Evolutionary conservation across 352 stramenopile species (phyloP).

Genomic region (Halophytophthora polymorphica): DNA sequence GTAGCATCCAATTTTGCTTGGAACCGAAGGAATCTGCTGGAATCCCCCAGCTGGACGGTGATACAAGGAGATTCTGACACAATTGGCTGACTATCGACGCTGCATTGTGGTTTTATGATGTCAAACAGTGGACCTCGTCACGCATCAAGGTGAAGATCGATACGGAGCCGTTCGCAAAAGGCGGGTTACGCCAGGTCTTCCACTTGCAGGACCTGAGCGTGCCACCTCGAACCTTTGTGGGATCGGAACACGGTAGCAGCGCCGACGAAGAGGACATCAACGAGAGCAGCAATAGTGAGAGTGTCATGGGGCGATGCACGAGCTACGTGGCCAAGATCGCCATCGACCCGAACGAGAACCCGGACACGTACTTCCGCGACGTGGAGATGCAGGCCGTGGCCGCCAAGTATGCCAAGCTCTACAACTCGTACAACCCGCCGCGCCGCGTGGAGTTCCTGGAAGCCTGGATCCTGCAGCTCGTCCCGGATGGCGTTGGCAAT

Average conservation of each 20-base stretch:
- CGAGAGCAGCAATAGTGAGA: slow-evolving; percentile 18
- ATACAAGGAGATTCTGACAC: background rate
- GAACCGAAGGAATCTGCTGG: no score
- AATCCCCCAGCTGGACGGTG: background rate
- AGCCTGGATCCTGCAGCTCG: slow-evolving; percentile 71
- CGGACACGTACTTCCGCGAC: slow-evolving; percentile 82
- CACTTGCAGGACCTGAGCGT: slow-evolving; percentile 70
- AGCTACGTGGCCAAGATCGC: slow-evolving; percentile 80
- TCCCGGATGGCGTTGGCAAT: slow-evolving; percentile 26
- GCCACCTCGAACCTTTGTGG: slow-evolving; percentile 13
- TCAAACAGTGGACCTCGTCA: slow-evolving; percentile 55
- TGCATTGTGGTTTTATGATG: background rate
- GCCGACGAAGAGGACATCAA: slow-evolving; percentile 1
- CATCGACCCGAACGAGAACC: slow-evolving; percentile 75
- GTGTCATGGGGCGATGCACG: slow-evolving; percentile 25
- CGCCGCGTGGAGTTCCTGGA: slow-evolving; percentile 74
- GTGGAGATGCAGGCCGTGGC: slow-evolving; percentile 85
- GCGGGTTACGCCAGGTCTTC: slow-evolving; percentile 63
- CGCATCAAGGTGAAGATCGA: slow-evolving; percentile 76
- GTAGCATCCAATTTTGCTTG: no score
- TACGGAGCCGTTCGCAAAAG: slow-evolving; percentile 53
- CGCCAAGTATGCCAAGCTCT: slow-evolving; percentile 72
- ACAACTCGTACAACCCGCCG: slow-evolving; percentile 82
- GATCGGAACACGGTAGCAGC: slow-evolving; percentile 2
- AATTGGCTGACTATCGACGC: background rate